These are phyloP conservation scores for Yarrowia bubula DNA, from an alignment of 805 yeast genomes.

Conservation along the genomic window DNA sequence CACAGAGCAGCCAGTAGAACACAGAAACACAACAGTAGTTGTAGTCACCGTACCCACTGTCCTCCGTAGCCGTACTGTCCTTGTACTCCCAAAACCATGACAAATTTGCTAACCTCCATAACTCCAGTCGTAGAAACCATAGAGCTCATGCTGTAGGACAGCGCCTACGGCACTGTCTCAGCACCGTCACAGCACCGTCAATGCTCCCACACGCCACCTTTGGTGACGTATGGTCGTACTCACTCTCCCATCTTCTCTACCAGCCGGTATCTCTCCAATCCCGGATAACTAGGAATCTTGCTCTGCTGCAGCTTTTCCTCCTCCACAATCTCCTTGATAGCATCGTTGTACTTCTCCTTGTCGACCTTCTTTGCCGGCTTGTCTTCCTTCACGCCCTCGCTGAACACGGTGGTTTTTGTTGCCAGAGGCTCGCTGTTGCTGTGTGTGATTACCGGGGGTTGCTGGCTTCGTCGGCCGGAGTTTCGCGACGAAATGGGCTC, in stretches of 20 bases:
- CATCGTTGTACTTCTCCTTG: constrained; percentile 39
- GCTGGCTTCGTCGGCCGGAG: constrained; percentile 17
- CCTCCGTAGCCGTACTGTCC: no score
- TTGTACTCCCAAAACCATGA: no score
- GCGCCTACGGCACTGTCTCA: no score
- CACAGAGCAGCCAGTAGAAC: no score
- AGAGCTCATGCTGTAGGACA: no score
- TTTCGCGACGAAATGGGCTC: constrained; percentile 14
- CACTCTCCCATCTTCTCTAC: constrained; percentile 47
- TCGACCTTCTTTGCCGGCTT: constrained; percentile 28
- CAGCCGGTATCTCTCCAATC: constrained; percentile 41
- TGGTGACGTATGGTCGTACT: neutral
- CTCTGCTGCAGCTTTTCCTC: constrained; percentile 41
- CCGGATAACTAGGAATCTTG: constrained; percentile 42
- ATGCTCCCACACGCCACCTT: no score
- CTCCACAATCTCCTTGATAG: constrained; percentile 43
- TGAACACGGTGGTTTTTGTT: constrained; percentile 14
- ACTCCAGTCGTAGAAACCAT: no score
- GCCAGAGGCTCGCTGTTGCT: constrained; percentile 6
- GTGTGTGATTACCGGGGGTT: constrained; percentile 20
- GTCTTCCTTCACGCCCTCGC: neutral
- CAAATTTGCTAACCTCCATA: no score
- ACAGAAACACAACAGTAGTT: no score
- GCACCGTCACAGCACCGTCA: no score
- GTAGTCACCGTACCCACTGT: no score